Evolutionary conservation across 2,329 filamentous ascomycete genomes (phyloP), one percentile per base, ranked within the genome.

Genomic region (Torrubiella hemipterigena): DNA sequence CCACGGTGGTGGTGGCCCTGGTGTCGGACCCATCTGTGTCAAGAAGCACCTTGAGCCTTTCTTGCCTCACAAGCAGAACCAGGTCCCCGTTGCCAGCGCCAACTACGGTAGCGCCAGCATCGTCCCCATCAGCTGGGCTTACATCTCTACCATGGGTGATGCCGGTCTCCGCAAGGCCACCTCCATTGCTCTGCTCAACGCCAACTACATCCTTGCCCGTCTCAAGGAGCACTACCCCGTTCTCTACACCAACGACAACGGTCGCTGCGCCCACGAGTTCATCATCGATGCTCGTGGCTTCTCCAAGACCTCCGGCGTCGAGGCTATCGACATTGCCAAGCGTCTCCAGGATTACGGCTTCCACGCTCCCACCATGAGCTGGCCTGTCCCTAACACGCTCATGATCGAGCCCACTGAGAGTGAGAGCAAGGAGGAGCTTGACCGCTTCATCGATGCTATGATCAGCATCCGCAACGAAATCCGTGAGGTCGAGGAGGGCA

Each of bases 341-440:
- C 83, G 89, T 40, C 74, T 96, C 14, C 87, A 95, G 58, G 89
- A 96, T 53, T 96, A 93, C 52, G 89, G 89, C 25, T 96, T 96
- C 73, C 89, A 96, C 57, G 83, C 87, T 2, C 89, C 89, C 0
- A 96, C 89, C 32, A 95, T 96, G 89, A 86, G 78, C 52, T 95
- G 84, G 83, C 89, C 89, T 2, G 86, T 96, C 3, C 73, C 84
- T 31, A 93, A 93, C 59, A 95, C 89, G 1, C 73, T 96, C 27
- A 96, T 96, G 89, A 93, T 96, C 42, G 89, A 96, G 63, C 89
- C 89, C 3, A 96, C 89, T 0, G 89, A 95, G 61, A 87, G 80
- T 11, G 89, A 96, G 65, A 83, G 74, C 57, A 87, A 91, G 55
- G 80, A 80, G 39, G 89, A 96, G 64, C 73, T 96, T 3, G 89